Evolutionary conservation across 2,329 filamentous ascomycete species (phyloP).

Genomic region (Xylariaceae sp.): DNA sequence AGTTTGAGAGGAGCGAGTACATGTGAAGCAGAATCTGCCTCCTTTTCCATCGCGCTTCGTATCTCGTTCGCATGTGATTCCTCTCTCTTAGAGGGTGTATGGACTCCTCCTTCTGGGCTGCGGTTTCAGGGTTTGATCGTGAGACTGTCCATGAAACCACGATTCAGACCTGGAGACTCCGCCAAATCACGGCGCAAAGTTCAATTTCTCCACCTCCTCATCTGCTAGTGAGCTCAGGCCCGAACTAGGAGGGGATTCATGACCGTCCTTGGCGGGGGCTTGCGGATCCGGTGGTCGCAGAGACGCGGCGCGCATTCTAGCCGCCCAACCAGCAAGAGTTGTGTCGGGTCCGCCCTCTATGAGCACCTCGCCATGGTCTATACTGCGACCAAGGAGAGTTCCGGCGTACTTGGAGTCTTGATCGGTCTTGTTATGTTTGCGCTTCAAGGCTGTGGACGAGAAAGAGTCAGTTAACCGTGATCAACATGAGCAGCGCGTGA

Average conservation of each 20-base stretch:
- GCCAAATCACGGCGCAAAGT: conserved; percentile 17
- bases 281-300: conserved; percentile 28
- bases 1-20: not conserved
- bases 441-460: conserved; percentile 62
- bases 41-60: not conserved
- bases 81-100: not conserved
- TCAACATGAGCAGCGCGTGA: conserved; percentile 8
- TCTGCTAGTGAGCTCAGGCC: conserved; percentile 54
- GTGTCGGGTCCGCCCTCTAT: conserved; percentile 72
- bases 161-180: not conserved
- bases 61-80: not conserved
- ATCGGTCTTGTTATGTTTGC: conserved; percentile 84
- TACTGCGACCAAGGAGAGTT: conserved; percentile 70
- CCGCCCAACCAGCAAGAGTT: conserved; percentile 62
- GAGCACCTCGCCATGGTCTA: conserved; percentile 64
- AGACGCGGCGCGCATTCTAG: conserved; percentile 35
- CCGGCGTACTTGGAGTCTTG: conserved; percentile 83
- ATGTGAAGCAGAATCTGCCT: not conserved
- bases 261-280: conserved; percentile 22
- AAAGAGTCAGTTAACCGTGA: not conserved
- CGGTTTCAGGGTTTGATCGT: not conserved
- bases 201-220: conserved; percentile 39
- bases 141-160: not conserved
- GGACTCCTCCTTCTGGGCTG: not conserved
- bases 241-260: conserved; percentile 45